These are phyloP conservation scores for Tremella yokohamensis DNA, from an alignment of 768 basidiomycete species.

Conservation along the genomic window DNA sequence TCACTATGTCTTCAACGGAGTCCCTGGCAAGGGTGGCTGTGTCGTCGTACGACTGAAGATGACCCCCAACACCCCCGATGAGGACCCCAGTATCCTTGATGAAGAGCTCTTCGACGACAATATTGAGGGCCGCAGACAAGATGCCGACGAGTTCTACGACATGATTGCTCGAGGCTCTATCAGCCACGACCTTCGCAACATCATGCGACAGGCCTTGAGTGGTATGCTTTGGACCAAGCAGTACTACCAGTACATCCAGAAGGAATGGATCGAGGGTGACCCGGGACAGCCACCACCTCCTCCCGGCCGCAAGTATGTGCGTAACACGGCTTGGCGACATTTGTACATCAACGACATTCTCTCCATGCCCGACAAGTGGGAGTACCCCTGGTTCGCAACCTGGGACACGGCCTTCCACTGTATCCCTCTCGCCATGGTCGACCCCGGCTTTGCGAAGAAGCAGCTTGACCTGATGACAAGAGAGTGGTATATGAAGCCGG, in stretches of 20 bases:
- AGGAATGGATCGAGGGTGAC: constrained; percentile 94
- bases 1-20: constrained; percentile 80
- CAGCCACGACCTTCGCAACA: constrained; percentile 86
- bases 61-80: constrained; percentile 69
- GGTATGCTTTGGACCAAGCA: constrained; percentile 99
- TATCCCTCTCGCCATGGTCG: constrained; percentile 92
- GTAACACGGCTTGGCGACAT: constrained; percentile 93
- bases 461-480: constrained; percentile 92
- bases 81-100: constrained; percentile 76
- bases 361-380: constrained; percentile 99
- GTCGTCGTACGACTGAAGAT: constrained; percentile 91
- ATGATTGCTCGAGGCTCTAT: constrained; percentile 75
- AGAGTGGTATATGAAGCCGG: constrained; percentile 98
- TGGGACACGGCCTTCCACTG: constrained; percentile 99
- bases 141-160: constrained; percentile 94
- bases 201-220: constrained; percentile 91
- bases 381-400: constrained; percentile 98
- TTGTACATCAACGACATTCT: constrained; percentile 92
- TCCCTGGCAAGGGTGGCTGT: constrained; percentile 88
- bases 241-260: constrained; percentile 91
- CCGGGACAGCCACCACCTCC: constrained; percentile 92
- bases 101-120: constrained; percentile 83
- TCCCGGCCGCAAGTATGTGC: constrained; percentile 73
- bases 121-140: constrained; percentile 82
- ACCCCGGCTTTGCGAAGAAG: constrained; percentile 93